Base-by-base conservation (phyloP, 2,329 filamentous ascomycete genomes). In the Tolypocladium tundrense region DNA sequence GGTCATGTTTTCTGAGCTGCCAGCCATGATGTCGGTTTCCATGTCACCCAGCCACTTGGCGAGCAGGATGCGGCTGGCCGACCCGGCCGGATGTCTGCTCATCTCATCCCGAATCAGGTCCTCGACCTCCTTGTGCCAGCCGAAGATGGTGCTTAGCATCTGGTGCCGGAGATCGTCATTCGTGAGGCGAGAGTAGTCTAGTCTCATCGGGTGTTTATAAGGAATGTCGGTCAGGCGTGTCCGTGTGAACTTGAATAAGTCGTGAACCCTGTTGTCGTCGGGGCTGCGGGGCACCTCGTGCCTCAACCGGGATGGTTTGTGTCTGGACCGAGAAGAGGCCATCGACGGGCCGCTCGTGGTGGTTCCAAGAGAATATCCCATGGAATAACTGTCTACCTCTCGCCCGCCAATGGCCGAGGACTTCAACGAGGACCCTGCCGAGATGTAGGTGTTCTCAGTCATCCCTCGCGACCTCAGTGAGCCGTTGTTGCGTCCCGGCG, bases 121-220 rank as follows among this genome's bases (percentile, higher is more conserved):
- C 52, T 91, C 82, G 45, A 93, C 86, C 64, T 96, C 90, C 57
- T 87, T 86, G 56, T 93, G 87, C 92, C 94, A 99, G 3, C 94
- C 94, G 71, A 99, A 99, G 2, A 99, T 91, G 7, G 92, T 88
- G 64, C 82, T 90, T 5, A 99, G 80, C 92, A 99, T 97, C 71
- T 97, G 92, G 53, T 82, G 82, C 53, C 93, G 86, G 51, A 97
- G 80, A 63, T 96, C 87, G 64, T 97, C 88, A 60, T 86, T 87
- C 3, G 88, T 89, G 31, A 90, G 73, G 35, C 80, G 80, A 3
- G 76, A 72, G 57, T 84, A 79, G 62, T 87, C 81, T 16, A 79
- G 65, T 1, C 78, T 73, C 16, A 85, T 80, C 0, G 86, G 84
- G 53, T 88, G 84, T 65, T 88, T 86, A 69, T 95, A 96, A 0